Evolutionary conservation across 2,329 filamentous ascomycete species (phyloP).

Genomic region (Keithomyces neogunnii): DNA sequence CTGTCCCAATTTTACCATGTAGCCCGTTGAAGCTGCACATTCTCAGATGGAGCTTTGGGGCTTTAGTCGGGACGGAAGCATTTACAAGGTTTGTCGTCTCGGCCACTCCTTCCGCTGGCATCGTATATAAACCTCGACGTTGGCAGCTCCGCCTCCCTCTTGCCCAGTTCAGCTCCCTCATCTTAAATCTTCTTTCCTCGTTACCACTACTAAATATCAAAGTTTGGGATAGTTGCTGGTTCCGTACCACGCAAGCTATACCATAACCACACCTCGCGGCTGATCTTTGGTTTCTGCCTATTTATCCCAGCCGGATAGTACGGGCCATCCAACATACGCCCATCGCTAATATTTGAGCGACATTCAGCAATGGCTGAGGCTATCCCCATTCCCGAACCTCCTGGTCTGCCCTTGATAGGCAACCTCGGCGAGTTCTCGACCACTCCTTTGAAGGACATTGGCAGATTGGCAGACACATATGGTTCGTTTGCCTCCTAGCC

Average conservation of each 20-base stretch:
- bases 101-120: not conserved
- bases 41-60: not conserved
- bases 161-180: not conserved
- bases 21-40: no score
- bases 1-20: no score
- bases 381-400: slow-evolving; percentile 53
- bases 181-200: no score
- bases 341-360: not conserved
- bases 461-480: slow-evolving; percentile 54
- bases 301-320: no score
- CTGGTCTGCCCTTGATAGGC: slow-evolving; percentile 55
- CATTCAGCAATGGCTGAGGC: slow-evolving; percentile 21
- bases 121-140: not conserved
- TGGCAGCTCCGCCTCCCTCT: not conserved
- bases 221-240: not conserved
- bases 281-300: no score
- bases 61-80: not conserved
- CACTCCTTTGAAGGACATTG: slow-evolving; percentile 46
- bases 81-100: not conserved
- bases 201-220: not conserved
- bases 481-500: slow-evolving; percentile 30
- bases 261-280: no score
- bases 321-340: not conserved
- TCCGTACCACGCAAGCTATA: no score
- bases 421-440: slow-evolving; percentile 56